phyloP scores from a whole-genome alignment of 2,329 filamentous ascomycete genomes.

The Fusarium abutilonis region DNA sequence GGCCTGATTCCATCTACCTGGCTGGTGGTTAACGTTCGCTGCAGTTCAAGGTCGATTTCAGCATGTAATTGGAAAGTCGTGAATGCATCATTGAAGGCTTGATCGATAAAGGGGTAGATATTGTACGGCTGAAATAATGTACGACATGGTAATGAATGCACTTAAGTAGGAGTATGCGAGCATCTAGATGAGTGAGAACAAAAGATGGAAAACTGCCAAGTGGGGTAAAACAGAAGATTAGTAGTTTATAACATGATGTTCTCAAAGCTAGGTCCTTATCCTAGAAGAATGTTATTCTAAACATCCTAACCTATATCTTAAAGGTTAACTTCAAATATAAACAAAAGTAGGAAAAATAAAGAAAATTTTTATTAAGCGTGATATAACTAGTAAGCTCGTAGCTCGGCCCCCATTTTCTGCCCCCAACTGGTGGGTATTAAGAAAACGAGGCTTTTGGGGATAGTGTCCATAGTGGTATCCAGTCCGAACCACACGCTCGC shows the following conservation, averaged over 20 bases:
- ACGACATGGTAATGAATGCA: conserved; percentile 2
- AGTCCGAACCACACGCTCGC: conserved; percentile 8
- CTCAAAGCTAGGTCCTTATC: no score
- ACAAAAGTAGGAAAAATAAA: no score
- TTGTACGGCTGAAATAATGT: neutral
- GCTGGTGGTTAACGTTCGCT: conserved; percentile 5
- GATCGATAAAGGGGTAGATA: neutral
- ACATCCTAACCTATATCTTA: no score
- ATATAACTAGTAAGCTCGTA: no score
- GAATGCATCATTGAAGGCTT: neutral
- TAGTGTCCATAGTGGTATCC: conserved; percentile 23
- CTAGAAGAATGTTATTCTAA: no score
- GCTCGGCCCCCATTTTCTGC: no score
- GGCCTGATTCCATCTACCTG: neutral
- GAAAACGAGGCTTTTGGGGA: conserved; percentile 22
- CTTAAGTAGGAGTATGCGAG: neutral
- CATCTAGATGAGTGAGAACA: neutral
- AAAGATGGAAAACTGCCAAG: neutral
- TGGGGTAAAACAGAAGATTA: no score
- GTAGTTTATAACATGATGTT: no score
- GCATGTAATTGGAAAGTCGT: neutral
- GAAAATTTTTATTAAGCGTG: no score
- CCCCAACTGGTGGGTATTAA: neutral
- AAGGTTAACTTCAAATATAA: no score
- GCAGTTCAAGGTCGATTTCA: conserved; percentile 2